phyloP scores from a whole-genome alignment of 73 alveolate genomes.

The Tetrahymena elliotti region DNA sequence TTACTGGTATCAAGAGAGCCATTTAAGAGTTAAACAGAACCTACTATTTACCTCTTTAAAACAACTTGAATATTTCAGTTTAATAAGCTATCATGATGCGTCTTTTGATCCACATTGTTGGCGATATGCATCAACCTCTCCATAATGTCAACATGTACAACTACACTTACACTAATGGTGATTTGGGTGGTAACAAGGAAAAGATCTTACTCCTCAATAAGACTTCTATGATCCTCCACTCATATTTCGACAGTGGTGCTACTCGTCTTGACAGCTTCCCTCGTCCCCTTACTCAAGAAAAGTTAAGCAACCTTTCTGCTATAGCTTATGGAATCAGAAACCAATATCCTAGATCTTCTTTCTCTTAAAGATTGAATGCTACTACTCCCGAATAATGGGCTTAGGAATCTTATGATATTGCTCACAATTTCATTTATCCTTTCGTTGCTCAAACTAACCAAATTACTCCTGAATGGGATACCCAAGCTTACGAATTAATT shows the following conservation, averaged over 20 bases:
- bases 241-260: conserved; percentile 34
- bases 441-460: not conserved
- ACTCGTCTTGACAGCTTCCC: not conserved
- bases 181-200: conserved; percentile 61
- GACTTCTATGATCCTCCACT: conserved; percentile 23
- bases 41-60: not conserved
- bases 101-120: conserved; percentile 60
- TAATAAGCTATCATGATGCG: conserved; percentile 46
- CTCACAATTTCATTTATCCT: conserved; percentile 5
- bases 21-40: not conserved
- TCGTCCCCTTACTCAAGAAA: not conserved
- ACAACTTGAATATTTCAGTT: not conserved
- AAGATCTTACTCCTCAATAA: conserved; percentile 25
- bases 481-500: not conserved
- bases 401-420: not conserved
- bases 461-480: conserved; percentile 18
- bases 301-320: not conserved
- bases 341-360: conserved; percentile 2
- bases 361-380: not conserved
- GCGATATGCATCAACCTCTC: conserved; percentile 78
- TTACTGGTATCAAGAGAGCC: not conserved
- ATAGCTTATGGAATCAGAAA: not conserved
- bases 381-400: conserved; percentile 17
- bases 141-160: conserved; percentile 52
- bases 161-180: conserved; percentile 56